A percentile compares a stretch with the other conserved stretches of the same genome.
Conservation (phyloP, 257 asterid species). For the Capsicum rhomboideum region DNA sequence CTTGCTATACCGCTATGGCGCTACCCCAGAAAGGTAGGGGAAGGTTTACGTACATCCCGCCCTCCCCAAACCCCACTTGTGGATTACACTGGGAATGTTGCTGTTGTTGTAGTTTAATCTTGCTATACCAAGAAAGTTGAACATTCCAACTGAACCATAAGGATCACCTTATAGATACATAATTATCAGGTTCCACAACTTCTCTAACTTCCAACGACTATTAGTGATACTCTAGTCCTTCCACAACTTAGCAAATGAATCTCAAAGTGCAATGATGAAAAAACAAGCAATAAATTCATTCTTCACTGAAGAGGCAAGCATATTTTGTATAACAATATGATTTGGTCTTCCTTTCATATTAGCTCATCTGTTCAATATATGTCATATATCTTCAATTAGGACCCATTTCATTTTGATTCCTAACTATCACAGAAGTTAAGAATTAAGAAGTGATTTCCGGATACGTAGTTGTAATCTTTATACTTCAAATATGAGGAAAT, state of each 20-base stretch:
- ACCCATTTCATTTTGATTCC: not conserved
- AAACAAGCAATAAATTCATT: not conserved
- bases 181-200: not conserved
- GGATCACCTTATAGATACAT: not conserved
- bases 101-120: no score
- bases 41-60: no score
- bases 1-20: no score
- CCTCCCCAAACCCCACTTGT: no score
- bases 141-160: not conserved
- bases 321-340: not conserved
- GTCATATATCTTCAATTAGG: not conserved
- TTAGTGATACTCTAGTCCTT: not conserved
- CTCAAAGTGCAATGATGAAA: not conserved
- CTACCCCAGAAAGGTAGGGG: no score
- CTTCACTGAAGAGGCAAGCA: not conserved
- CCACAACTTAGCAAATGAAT: not conserved
- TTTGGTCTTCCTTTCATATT: not conserved
- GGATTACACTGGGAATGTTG: no score
- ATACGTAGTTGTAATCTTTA: not conserved
- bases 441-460: not conserved
- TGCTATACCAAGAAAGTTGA: not conserved
- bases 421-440: not conserved
- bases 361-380: not conserved
- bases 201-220: not conserved
- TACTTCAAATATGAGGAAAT: not conserved